Percentiles rank a stretch among this genome's conserved stretches.
These are phyloP conservation scores for Alternaria incomplexa DNA, from an alignment of 2,329 filamentous ascomycete species.

Conservation along the genomic window DNA sequence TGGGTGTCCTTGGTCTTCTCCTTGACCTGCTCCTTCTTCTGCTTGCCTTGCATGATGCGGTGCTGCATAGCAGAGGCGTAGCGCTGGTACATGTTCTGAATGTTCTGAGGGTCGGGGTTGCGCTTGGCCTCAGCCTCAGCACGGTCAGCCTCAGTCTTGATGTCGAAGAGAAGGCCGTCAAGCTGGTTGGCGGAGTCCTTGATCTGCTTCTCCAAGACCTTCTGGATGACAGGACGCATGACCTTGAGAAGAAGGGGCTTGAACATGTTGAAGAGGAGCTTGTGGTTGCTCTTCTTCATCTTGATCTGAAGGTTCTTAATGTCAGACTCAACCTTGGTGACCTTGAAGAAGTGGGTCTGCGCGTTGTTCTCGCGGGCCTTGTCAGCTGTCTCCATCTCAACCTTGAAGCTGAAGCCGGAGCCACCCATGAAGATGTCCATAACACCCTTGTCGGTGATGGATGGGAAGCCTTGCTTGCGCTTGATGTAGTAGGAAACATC, in stretches of 20 bases:
- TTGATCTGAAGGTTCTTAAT: constrained; percentile 85
- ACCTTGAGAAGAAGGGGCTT: constrained; percentile 87
- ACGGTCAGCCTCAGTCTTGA: constrained; percentile 83
- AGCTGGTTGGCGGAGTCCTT: constrained; percentile 79
- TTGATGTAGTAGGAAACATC: constrained; percentile 90
- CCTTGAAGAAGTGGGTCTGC: constrained; percentile 86
- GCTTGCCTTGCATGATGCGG: constrained; percentile 74
- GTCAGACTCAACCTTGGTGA: constrained; percentile 85
- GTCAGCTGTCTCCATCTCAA: constrained; percentile 83
- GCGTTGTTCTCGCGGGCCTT: constrained; percentile 60
- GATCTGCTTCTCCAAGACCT: constrained; percentile 87
- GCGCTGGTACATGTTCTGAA: constrained; percentile 83
- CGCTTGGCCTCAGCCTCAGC: constrained; percentile 69
- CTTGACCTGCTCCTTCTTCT: constrained; percentile 70
- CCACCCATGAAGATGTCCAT: constrained; percentile 88
- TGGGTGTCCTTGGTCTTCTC: constrained; percentile 65
- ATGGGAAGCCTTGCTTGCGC: constrained; percentile 91
- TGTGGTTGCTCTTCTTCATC: constrained; percentile 93
- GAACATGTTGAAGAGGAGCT: constrained; percentile 82
- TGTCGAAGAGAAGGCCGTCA: constrained; percentile 73
- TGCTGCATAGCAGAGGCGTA: constrained; percentile 79
- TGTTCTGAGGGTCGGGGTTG: constrained; percentile 70
- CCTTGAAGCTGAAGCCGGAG: constrained; percentile 87
- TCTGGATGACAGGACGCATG: constrained; percentile 82
- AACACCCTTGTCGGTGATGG: constrained; percentile 84